These are phyloP conservation scores for Dalbergia cochinchinensis DNA, from an alignment of 306 rosid species.

Conservation along the genomic window DNA sequence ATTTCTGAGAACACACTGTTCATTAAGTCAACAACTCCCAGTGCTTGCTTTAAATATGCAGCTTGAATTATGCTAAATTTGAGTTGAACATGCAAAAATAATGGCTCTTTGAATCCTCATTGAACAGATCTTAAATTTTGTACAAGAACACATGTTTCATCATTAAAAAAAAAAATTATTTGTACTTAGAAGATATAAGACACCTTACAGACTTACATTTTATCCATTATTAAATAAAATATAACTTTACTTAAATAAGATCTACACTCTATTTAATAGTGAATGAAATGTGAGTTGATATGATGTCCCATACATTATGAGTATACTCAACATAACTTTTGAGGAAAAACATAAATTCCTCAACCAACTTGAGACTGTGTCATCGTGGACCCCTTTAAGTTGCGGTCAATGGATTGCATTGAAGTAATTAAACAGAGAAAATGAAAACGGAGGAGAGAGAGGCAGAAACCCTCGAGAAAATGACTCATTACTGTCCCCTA, in stretches of 20 bases:
- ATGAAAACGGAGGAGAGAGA: neutral
- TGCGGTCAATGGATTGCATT: constrained; percentile 3
- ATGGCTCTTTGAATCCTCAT: neutral
- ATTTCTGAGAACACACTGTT: neutral
- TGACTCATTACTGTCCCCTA: neutral
- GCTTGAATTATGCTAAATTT: neutral
- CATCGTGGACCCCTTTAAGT: neutral
- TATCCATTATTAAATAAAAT: too few relatives aligned
- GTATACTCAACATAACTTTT: too few relatives aligned
- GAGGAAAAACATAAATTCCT: neutral
- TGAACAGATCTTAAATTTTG: neutral
- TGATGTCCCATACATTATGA: too few relatives aligned
- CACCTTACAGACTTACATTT: too few relatives aligned
- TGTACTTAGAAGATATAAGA: too few relatives aligned
- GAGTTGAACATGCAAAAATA: neutral
- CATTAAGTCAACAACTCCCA: too few relatives aligned
- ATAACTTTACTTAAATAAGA: too few relatives aligned
- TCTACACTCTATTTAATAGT: too few relatives aligned
- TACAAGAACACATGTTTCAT: neutral
- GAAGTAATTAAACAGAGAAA: neutral
- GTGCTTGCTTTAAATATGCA: neutral
- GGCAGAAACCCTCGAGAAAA: neutral
- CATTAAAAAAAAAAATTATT: too few relatives aligned
- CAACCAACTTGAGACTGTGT: neutral
- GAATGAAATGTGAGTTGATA: too few relatives aligned